Conservation (phyloP, 1,284 basidiomycete genomes). For the Malassezia obtusa region DNA sequence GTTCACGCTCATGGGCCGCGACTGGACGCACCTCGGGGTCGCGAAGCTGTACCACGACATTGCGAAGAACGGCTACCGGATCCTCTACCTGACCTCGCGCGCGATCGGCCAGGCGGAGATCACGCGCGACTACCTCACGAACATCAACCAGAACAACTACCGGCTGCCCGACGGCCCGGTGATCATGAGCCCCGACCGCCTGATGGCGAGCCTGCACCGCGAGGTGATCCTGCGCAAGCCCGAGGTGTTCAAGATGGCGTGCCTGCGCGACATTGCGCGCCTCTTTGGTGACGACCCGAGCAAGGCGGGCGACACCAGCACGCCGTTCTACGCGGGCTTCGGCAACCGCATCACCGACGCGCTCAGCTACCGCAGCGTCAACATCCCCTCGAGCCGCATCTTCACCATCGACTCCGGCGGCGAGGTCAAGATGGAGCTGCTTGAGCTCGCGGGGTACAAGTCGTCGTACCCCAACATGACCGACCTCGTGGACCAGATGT, state of each 20-base stretch:
- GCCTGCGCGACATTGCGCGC: constrained; percentile 85
- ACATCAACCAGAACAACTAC: constrained; percentile 90
- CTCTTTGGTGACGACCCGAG: constrained; percentile 61
- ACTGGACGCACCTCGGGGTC: constrained; percentile 97
- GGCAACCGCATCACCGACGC: constrained; percentile 98
- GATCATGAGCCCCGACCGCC: constrained; percentile 93
- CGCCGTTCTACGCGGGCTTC: constrained; percentile 91
- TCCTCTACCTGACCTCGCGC: constrained; percentile 93
- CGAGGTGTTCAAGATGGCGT: constrained; percentile 99
- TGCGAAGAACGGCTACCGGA: constrained; percentile 85
- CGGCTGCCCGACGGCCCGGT: constrained; percentile 94
- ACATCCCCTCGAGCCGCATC: constrained; percentile 84
- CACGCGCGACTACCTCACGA: constrained; percentile 86
- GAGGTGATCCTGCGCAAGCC: constrained; percentile 64
- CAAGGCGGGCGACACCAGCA: constrained; percentile 13
- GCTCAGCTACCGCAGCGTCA: constrained; percentile 87
- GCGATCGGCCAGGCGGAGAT: constrained; percentile 98
- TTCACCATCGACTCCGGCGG: constrained; percentile 95
- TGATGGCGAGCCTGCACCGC: constrained; percentile 88
- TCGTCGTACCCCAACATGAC: constrained; percentile 97
- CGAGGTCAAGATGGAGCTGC: constrained; percentile 92
- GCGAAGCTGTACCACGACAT: constrained; percentile 98
- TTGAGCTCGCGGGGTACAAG: constrained; percentile 91
- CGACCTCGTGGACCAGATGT: constrained; percentile 97
- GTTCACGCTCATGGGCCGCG: constrained; percentile 96